Conservation (phyloP, 495 filamentous ascomycete genomes). For the Talaromyces stipitatus region DNA sequence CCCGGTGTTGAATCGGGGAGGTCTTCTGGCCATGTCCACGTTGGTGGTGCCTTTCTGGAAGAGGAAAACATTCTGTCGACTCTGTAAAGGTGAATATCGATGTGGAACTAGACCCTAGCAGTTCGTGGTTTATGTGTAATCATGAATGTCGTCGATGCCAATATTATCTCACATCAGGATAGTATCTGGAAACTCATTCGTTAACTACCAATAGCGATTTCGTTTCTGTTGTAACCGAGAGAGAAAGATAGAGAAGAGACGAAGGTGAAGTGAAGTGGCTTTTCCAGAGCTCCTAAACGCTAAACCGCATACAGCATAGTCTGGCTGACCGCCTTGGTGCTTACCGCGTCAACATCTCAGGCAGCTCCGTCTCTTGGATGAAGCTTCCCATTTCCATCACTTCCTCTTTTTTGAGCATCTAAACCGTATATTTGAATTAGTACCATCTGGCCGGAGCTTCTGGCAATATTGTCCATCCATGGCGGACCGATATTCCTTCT, state of each 20-base stretch:
- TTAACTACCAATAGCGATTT: no score
- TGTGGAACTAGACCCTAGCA: not conserved
- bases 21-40: conserved; percentile 5
- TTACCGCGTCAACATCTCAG: conserved; percentile 32
- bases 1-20: not conserved
- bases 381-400: conserved; percentile 7
- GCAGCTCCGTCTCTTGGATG: conserved; percentile 4
- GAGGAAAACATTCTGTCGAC: not conserved
- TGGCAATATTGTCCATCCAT: conserved; percentile 39
- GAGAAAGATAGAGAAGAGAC: not conserved
- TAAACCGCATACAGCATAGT: not conserved
- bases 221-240: no score
- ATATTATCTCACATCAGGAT: not conserved
- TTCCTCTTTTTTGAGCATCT: not conserved
- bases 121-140: not conserved
- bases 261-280: not conserved
- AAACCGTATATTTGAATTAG: conserved; percentile 11
- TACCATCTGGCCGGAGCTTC: conserved; percentile 7
- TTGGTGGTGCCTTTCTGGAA: not conserved
- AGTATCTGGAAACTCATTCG: no score
- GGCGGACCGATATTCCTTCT: conserved; percentile 99
- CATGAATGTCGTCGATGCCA: not conserved
- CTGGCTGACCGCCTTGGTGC: conserved; percentile 2
- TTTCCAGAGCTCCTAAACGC: not conserved
- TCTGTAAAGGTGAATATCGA: no score